Conservation (phyloP, 257 asterid genomes). For the Eucommia ulmoides region DNA sequence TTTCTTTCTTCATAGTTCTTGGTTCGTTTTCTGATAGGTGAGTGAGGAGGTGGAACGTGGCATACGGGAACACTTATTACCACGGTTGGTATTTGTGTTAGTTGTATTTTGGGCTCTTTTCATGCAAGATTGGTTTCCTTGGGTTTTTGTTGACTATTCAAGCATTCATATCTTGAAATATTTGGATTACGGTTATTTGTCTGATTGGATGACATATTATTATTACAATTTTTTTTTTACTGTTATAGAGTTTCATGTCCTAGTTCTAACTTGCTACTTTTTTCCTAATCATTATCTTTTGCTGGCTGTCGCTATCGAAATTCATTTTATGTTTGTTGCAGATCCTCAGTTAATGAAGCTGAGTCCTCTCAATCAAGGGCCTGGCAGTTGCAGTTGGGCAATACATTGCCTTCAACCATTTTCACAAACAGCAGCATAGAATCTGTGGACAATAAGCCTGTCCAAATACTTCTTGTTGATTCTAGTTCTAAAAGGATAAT, state of each 20-base stretch:
- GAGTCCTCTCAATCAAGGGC: conserved; percentile 26
- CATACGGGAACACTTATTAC: conserved; percentile 13
- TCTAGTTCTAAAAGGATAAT: conserved; percentile 22
- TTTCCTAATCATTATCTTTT: not conserved
- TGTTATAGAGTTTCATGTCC: not conserved
- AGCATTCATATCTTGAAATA: not conserved
- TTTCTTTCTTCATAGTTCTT: no score
- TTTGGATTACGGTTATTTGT: not conserved
- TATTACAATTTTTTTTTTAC: not conserved
- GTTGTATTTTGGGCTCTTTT: not conserved
- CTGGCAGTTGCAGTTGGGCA: conserved; percentile 38
- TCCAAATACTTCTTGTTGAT: conserved; percentile 39
- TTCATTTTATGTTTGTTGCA: conserved; percentile 13
- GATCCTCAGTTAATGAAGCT: conserved; percentile 25
- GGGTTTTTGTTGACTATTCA: conserved; percentile 1
- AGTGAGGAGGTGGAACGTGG: conserved; percentile 44
- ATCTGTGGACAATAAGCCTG: conserved; percentile 17
- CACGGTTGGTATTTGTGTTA: conserved; percentile 30
- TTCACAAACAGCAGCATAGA: conserved; percentile 47
- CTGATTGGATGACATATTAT: not conserved
- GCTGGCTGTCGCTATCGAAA: not conserved
- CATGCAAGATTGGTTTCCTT: not conserved
- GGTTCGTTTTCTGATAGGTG: conserved; percentile 42
- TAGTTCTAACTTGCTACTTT: not conserved
- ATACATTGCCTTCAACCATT: conserved; percentile 30